phyloP scores from a whole-genome alignment of 2,329 filamentous ascomycete species.

The Lasiodiplodia sp. region DNA sequence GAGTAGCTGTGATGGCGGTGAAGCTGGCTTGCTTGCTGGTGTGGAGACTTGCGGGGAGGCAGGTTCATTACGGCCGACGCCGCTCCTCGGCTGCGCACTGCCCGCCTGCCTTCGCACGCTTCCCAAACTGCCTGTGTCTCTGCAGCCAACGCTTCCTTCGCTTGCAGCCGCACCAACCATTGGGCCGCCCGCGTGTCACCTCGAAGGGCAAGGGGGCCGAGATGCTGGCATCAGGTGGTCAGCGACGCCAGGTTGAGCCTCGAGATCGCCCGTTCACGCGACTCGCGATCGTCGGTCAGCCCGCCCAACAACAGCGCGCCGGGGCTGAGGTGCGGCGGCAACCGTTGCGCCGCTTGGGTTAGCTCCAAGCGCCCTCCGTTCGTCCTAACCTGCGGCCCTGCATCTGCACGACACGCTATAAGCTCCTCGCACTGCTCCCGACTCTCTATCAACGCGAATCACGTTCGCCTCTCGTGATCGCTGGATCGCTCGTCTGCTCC shows the following conservation, averaged over 20 bases:
- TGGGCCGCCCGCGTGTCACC: not conserved
- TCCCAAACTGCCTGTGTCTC: not conserved
- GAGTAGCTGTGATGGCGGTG: conserved; percentile 18
- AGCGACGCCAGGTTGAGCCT: conserved; percentile 10
- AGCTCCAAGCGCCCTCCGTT: conserved; percentile 2
- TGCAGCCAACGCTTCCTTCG: not conserved
- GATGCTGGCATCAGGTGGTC: conserved; percentile 4
- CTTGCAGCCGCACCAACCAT: not conserved
- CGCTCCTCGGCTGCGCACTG: not conserved
- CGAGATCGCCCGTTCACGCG: conserved; percentile 19
- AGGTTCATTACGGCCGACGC: not conserved
- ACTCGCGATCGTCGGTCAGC: conserved; percentile 19
- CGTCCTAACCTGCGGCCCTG: conserved; percentile 12
- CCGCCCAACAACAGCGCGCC: not conserved
- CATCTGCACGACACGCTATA: conserved; percentile 26
- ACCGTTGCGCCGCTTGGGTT: conserved; percentile 14
- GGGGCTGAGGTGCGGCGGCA: conserved; percentile 11
- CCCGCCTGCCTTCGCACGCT: not conserved
- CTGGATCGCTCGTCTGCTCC: conserved; percentile 19
- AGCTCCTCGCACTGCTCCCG: conserved; percentile 5
- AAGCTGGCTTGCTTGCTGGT: conserved; percentile 16
- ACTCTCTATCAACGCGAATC: not conserved
- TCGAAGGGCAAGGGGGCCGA: not conserved
- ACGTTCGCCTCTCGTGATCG: conserved; percentile 1
- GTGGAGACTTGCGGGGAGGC: conserved; percentile 26